These are phyloP conservation scores for Candida morakotiae DNA, from an alignment of 805 yeast species.

Conservation along the genomic window DNA sequence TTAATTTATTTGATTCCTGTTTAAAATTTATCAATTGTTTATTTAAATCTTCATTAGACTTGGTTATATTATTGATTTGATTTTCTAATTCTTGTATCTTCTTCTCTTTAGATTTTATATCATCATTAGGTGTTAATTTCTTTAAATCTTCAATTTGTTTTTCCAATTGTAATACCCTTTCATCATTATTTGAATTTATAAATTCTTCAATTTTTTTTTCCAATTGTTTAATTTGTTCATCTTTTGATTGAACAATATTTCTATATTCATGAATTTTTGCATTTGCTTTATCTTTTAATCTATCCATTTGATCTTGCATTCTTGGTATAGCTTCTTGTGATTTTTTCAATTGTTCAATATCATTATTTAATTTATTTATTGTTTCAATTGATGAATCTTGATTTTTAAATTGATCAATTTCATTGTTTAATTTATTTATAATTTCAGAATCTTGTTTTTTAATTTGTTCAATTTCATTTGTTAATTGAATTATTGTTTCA, in stretches of 20 bases:
- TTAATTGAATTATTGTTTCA: no score
- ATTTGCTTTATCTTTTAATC: conserved; percentile 21
- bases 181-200: conserved; percentile 6
- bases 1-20: conserved; percentile 12
- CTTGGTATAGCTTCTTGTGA: conserved; percentile 13
- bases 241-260: conserved; percentile 9
- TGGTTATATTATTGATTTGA: background rate
- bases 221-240: conserved; percentile 7
- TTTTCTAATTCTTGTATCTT: background rate
- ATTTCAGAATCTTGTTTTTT: no score
- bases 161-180: conserved; percentile 6
- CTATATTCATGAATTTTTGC: conserved; percentile 12
- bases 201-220: background rate
- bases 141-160: background rate
- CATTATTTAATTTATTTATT: conserved; percentile 11
- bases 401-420: no score
- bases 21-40: conserved; percentile 12
- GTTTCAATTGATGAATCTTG: background rate
- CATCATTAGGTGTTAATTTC: background rate
- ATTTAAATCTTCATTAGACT: conserved; percentile 5
- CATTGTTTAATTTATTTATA: no score
- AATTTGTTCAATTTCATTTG: no score
- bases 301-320: conserved; percentile 19
- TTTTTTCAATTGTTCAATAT: conserved; percentile 9
- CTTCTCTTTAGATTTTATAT: conserved; percentile 20